These are phyloP conservation scores for Galeopsis tetrahit DNA, from an alignment of 257 asterid genomes.

Conservation along the genomic window DNA sequence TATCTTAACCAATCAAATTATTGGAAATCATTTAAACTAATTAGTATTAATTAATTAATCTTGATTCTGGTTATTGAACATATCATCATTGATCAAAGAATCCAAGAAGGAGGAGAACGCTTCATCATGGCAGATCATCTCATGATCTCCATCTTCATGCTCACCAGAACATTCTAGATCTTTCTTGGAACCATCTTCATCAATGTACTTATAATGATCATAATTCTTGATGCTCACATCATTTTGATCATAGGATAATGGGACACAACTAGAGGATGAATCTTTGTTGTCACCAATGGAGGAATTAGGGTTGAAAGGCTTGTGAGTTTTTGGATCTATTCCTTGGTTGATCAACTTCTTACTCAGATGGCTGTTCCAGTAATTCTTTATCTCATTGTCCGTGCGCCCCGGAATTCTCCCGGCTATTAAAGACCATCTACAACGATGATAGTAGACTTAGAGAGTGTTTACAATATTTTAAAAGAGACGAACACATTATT, in stretches of 20 bases:
- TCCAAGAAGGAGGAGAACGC: constrained; percentile 63
- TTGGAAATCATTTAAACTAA: neutral
- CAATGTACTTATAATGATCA: neutral
- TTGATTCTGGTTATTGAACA: constrained; percentile 40
- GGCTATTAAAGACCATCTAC: constrained; percentile 81
- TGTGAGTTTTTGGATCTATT: constrained; percentile 78
- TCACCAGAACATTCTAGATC: neutral
- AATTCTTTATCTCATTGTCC: constrained; percentile 73
- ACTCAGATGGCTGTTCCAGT: constrained; percentile 76
- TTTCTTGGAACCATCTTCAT: neutral
- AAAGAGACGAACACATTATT: neutral
- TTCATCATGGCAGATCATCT: constrained; percentile 43
- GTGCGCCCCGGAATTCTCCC: constrained; percentile 82
- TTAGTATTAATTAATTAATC: neutral
- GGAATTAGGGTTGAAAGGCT: constrained; percentile 44
- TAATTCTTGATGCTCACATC: constrained; percentile 19
- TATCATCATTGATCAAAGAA: constrained; percentile 66
- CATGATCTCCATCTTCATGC: constrained; percentile 31
- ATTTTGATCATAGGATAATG: constrained; percentile 13
- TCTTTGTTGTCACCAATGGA: neutral
- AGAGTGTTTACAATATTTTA: neutral
- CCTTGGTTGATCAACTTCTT: constrained; percentile 75
- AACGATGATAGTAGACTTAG: neutral
- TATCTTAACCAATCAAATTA: neutral
- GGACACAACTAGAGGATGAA: constrained; percentile 16